Percentiles rank a stretch among this genome's conserved stretches.
Evolutionary conservation across 78 protist species (phyloP).

Genomic region (Emiliania huxleyi): DNA sequence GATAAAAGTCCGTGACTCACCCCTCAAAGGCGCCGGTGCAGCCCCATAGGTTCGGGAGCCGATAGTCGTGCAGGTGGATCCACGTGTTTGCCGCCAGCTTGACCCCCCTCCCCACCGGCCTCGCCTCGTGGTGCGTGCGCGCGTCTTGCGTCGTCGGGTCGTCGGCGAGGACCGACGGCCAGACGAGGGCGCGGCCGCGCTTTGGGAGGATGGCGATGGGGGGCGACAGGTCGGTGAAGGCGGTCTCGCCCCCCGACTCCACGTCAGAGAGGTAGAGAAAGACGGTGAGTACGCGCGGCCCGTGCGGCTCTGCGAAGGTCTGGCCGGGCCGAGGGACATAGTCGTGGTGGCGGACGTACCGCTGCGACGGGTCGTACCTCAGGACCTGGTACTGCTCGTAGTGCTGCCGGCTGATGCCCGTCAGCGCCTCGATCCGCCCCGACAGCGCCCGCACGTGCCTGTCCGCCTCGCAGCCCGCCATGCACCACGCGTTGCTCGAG

Average conservation of each 20-base stretch:
- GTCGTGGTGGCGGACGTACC: background rate
- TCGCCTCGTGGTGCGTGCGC: background rate
- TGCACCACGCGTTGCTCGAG: background rate
- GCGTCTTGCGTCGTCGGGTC: background rate
- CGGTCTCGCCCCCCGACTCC: background rate
- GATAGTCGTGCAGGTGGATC: slow-evolving; percentile 11
- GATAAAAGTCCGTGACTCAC: no score
- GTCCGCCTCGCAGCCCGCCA: background rate
- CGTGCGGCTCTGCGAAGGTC: background rate
- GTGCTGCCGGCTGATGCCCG: background rate
- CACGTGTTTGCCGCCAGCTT: background rate
- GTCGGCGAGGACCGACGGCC: background rate
- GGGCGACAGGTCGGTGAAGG: background rate
- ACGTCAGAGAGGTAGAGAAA: background rate
- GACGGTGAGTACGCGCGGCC: background rate
- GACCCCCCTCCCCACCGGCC: background rate
- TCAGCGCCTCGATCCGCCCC: background rate
- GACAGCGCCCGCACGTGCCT: background rate
- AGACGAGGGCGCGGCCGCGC: background rate
- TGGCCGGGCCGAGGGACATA: background rate
- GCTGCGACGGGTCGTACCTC: background rate
- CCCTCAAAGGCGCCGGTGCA: no score
- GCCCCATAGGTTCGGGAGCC: no score
- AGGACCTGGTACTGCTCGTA: background rate
- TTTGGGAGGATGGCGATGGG: background rate